phyloP scores from a whole-genome alignment of 148 eudicot species.

The Heliosperma pusillum region DNA sequence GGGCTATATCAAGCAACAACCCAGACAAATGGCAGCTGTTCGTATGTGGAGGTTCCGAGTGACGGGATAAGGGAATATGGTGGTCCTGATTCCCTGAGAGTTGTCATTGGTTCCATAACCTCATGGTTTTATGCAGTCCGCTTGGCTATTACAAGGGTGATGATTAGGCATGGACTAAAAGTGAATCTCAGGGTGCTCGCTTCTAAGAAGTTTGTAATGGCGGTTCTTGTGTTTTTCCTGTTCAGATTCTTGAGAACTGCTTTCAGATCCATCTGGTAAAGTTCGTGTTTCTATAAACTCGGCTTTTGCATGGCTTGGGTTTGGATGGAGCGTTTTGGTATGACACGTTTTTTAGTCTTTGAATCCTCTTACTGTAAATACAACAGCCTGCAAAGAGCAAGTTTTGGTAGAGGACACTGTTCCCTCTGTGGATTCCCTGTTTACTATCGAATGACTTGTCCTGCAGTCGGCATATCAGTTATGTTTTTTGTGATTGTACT shows the following conservation, averaged over 20 bases:
- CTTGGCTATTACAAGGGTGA: conserved; percentile 32
- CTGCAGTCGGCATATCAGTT: too few species aligned
- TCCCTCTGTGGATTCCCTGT: neutral
- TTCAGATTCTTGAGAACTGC: conserved; percentile 48
- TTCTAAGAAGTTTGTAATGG: conserved; percentile 66
- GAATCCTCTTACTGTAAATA: conserved; percentile 24
- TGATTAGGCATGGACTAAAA: conserved; percentile 70
- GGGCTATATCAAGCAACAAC: conserved; percentile 47
- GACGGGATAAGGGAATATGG: conserved; percentile 40
- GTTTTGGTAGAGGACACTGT: conserved; percentile 6
- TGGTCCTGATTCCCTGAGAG: conserved; percentile 41
- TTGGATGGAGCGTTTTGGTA: conserved; percentile 9
- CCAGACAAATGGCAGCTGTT: conserved; percentile 29
- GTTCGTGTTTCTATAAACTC: neutral
- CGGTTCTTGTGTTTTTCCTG: conserved; percentile 37
- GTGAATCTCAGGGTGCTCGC: conserved; percentile 82
- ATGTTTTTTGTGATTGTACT: neutral
- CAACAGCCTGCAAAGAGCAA: neutral
- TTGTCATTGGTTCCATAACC: conserved; percentile 33
- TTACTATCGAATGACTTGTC: neutral
- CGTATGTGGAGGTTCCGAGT: conserved; percentile 52
- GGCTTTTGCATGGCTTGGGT: too few species aligned
- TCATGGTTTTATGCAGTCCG: conserved; percentile 39
- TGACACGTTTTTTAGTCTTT: conserved; percentile 19
- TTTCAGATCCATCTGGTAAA: conserved; percentile 34